Conservation (phyloP, 2,329 filamentous ascomycete genomes). For the Arthrobotrys sinensis region DNA sequence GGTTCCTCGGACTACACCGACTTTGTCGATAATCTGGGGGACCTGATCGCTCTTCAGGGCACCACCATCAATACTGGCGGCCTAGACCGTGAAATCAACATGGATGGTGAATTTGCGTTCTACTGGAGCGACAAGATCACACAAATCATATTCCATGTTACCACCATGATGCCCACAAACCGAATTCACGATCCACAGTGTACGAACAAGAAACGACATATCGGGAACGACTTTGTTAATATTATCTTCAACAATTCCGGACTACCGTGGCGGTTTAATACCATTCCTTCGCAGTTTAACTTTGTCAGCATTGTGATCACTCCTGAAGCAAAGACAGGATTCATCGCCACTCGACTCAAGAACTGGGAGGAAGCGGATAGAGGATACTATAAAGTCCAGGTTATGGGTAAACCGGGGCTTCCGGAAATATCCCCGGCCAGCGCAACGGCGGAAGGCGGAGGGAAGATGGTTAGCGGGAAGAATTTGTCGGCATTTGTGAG, state of each 20-base stretch:
- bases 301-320: constrained; percentile 97
- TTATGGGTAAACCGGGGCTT: constrained; percentile 89
- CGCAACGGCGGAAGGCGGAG: constrained; percentile 72
- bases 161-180: constrained; percentile 96
- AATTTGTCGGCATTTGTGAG: constrained; percentile 89
- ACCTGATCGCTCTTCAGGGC: constrained; percentile 82
- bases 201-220: constrained; percentile 90
- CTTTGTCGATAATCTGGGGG: constrained; percentile 86
- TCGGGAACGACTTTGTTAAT: constrained; percentile 98
- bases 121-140: constrained; percentile 96
- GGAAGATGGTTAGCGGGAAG: constrained; percentile 87
- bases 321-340: constrained; percentile 84
- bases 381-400: constrained; percentile 88
- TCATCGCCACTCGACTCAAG: constrained; percentile 76
- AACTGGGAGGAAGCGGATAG: constrained; percentile 65
- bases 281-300: constrained; percentile 94
- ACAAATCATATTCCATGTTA: constrained; percentile 95
- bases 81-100: constrained; percentile 81
- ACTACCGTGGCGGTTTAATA: constrained; percentile 88
- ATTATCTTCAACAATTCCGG: constrained; percentile 98
- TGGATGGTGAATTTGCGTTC: constrained; percentile 88
- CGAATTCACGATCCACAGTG: constrained; percentile 81
- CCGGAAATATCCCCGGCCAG: constrained; percentile 88
- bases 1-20: constrained; percentile 90
- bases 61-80: constrained; percentile 94